Percentiles rank a stretch among this genome's conserved stretches.
Conservation (phyloP, 345 rosid species). For the Brassica nigra region DNA sequence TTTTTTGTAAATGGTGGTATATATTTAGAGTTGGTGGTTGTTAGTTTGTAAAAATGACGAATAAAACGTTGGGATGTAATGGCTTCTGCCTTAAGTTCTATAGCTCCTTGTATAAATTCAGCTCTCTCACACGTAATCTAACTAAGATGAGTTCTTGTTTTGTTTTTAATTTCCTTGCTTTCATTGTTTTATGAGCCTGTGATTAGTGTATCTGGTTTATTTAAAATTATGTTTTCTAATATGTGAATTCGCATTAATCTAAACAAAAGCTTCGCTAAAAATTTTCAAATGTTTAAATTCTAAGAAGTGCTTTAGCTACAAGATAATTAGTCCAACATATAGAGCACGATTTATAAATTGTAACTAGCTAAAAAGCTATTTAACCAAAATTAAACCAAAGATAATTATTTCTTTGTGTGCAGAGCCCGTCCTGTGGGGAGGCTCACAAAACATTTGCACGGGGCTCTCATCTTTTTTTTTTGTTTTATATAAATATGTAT, state of each 20-base stretch:
- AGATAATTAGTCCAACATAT: background rate
- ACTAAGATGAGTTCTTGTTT: conserved; percentile 23
- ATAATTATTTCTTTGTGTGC: background rate
- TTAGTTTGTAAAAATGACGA: conserved; percentile 27
- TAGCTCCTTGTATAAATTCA: conserved; percentile 23
- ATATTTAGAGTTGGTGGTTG: conserved; percentile 4
- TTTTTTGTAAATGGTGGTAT: background rate
- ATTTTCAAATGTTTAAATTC: background rate
- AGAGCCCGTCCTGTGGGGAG: too few species aligned
- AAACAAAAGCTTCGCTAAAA: background rate
- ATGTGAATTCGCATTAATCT: background rate
- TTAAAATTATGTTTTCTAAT: background rate
- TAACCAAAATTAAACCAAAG: background rate
- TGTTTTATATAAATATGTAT: too few species aligned
- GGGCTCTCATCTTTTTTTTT: too few species aligned
- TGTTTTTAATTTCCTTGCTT: background rate
- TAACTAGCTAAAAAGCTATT: background rate
- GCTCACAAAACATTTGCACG: too few species aligned
- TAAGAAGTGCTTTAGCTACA: background rate
- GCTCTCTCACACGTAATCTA: conserved; percentile 33
- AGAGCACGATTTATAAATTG: background rate
- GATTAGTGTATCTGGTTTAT: conserved; percentile 7
- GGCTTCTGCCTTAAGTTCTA: conserved; percentile 27
- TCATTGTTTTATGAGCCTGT: background rate
- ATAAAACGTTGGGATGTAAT: conserved; percentile 29